These are phyloP conservation scores for Phaeosphaeriaceae sp. DNA, from an alignment of 2,329 filamentous ascomycete species.

Conservation along the genomic window DNA sequence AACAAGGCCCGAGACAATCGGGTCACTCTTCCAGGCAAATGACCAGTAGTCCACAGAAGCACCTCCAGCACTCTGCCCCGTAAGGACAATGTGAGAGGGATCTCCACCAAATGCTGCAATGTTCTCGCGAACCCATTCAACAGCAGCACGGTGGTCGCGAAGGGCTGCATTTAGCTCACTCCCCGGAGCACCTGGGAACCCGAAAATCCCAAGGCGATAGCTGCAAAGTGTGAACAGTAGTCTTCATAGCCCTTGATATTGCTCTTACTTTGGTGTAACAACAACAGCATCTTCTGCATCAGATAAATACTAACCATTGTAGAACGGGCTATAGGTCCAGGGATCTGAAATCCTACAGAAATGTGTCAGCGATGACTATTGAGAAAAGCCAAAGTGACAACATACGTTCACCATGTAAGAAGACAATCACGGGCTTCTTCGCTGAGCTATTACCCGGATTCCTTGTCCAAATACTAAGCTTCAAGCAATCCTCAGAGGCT, in stretches of 20 bases:
- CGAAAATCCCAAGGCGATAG: constrained; percentile 50
- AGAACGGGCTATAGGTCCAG: constrained; percentile 33
- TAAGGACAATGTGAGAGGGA: constrained; percentile 47
- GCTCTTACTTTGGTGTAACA: constrained; percentile 33
- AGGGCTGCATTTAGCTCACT: constrained; percentile 47
- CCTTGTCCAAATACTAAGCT: constrained; percentile 40
- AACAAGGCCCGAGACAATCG: constrained; percentile 58
- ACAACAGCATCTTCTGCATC: constrained; percentile 38
- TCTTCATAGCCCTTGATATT: too few species aligned
- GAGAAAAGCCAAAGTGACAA: not conserved
- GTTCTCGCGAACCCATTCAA: constrained; percentile 51
- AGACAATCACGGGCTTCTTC: constrained; percentile 38
- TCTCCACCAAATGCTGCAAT: constrained; percentile 51
- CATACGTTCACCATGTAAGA: constrained; percentile 38
- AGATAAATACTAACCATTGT: constrained; percentile 36
- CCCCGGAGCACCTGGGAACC: constrained; percentile 47
- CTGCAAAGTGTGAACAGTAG: constrained; percentile 10
- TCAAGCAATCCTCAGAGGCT: constrained; percentile 36
- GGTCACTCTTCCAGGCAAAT: constrained; percentile 56
- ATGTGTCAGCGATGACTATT: constrained; percentile 3
- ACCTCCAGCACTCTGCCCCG: constrained; percentile 49
- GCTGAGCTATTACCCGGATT: constrained; percentile 13
- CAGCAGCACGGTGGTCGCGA: constrained; percentile 31
- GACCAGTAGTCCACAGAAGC: constrained; percentile 56
- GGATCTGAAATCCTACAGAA: constrained; percentile 29